A percentile compares a stretch with the other conserved stretches of the same genome.
These are phyloP conservation scores for Brassica carinata DNA, from an alignment of 345 rosid genomes.

Conservation along the genomic window DNA sequence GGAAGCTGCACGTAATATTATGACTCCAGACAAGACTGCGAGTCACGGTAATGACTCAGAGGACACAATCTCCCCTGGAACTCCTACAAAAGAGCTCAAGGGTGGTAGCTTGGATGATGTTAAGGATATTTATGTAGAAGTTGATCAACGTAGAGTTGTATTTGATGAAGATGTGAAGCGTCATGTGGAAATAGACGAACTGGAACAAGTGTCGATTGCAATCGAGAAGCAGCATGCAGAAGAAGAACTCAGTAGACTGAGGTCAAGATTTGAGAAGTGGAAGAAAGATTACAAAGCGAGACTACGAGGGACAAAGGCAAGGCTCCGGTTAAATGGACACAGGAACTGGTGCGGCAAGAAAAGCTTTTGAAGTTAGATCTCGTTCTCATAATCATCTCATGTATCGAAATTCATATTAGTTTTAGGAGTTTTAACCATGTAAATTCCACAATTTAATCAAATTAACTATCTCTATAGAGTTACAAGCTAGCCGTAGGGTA, in stretches of 20 bases:
- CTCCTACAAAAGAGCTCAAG: slow-evolving; percentile 62
- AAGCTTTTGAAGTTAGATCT: slow-evolving; percentile 11
- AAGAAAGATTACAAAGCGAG: slow-evolving; percentile 78
- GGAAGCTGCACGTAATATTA: slow-evolving; percentile 67
- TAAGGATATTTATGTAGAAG: slow-evolving; percentile 54
- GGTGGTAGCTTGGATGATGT: slow-evolving; percentile 54
- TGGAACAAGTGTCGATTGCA: slow-evolving; percentile 36
- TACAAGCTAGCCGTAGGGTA: not conserved
- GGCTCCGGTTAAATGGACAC: slow-evolving; percentile 51
- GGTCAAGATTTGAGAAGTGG: slow-evolving; percentile 69
- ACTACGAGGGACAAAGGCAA: slow-evolving; percentile 62
- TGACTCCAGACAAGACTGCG: slow-evolving; percentile 33
- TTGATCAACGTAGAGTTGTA: slow-evolving; percentile 56
- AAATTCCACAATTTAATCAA: slow-evolving; percentile 12
- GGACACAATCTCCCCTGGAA: slow-evolving; percentile 58
- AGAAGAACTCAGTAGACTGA: slow-evolving; percentile 63
- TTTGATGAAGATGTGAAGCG: slow-evolving; percentile 61
- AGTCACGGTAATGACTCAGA: slow-evolving; percentile 60
- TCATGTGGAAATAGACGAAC: slow-evolving; percentile 48
- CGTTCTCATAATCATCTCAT: not conserved
- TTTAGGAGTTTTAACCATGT: slow-evolving; percentile 5
- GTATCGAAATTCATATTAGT: not conserved
- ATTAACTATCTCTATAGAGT: not conserved
- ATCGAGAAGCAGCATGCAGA: slow-evolving; percentile 43
- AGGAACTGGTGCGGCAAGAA: slow-evolving; percentile 85